Conservation (phyloP, 345 rosid genomes). For the Rhodamnia argentea region DNA sequence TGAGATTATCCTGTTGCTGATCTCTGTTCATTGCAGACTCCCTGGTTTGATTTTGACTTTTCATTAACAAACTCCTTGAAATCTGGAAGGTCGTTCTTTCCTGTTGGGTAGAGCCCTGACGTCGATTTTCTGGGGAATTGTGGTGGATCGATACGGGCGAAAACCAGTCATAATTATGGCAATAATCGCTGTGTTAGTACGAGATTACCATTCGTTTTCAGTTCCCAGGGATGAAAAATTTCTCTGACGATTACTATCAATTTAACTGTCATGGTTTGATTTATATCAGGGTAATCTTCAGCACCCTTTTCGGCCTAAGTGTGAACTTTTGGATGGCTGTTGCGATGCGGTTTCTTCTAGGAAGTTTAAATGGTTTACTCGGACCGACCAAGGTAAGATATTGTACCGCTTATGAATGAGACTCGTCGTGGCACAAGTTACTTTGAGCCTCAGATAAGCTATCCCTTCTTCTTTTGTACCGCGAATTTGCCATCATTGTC, state of each 20-base stretch:
- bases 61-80: neutral
- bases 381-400: slow-evolving; percentile 71
- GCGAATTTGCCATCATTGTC: neutral
- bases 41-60: neutral
- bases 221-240: neutral
- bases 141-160: slow-evolving; percentile 89
- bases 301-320: slow-evolving; percentile 85
- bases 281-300: slow-evolving; percentile 68
- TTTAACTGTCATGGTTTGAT: neutral
- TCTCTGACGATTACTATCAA: neutral
- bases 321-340: slow-evolving; percentile 91
- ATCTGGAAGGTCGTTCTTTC: slow-evolving; percentile 55
- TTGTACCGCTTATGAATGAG: neutral
- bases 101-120: slow-evolving; percentile 89
- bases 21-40: neutral
- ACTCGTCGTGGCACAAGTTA: neutral
- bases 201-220: neutral
- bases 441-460: neutral
- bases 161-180: slow-evolving; percentile 77
- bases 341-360: slow-evolving; percentile 66
- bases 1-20: slow-evolving; percentile 16
- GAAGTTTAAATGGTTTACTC: slow-evolving; percentile 80
- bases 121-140: slow-evolving; percentile 73
- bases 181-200: slow-evolving; percentile 60
- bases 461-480: neutral